A percentile compares a stretch with the other conserved stretches of the same genome.
These are phyloP conservation scores for Ophiostoma piceae DNA, from an alignment of 2,329 filamentous ascomycete genomes.

Conservation along the genomic window DNA sequence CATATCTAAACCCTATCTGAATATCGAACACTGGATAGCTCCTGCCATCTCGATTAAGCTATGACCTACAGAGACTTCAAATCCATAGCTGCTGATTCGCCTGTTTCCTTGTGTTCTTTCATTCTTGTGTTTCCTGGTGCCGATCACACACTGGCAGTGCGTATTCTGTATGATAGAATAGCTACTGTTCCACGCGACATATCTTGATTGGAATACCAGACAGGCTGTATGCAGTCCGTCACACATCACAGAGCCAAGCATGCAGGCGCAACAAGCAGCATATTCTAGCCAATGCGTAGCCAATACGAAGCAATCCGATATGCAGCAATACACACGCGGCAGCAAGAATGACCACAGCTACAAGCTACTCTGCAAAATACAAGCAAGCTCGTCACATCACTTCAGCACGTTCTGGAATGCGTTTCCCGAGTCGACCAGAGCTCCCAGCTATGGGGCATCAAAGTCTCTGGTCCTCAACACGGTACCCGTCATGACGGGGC, in stretches of 20 bases:
- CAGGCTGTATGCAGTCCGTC: not conserved
- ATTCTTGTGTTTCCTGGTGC: not conserved
- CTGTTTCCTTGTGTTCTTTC: not conserved
- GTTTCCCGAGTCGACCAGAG: not conserved
- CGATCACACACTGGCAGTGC: not conserved
- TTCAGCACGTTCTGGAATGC: slow-evolving; percentile 3
- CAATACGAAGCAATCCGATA: not conserved
- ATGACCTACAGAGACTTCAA: not conserved
- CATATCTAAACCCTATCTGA: not conserved
- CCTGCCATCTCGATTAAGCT: not conserved
- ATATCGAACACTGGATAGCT: too few relatives aligned
- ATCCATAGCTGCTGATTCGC: slow-evolving; percentile 12
- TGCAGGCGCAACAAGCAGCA: not conserved
- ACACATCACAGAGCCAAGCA: not conserved
- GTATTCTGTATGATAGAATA: too few relatives aligned
- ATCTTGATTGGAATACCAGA: not conserved
- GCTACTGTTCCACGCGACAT: not conserved
- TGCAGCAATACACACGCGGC: not conserved
- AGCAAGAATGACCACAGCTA: not conserved
- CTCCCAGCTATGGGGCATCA: not conserved
- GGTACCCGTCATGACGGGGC: not conserved
- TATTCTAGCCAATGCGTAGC: not conserved
- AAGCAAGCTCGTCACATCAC: not conserved
- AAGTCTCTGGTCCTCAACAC: not conserved
- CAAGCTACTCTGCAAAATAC: not conserved